These are phyloP conservation scores for Aspergillus mulundensis DNA, from an alignment of 495 filamentous ascomycete genomes.

Conservation along the genomic window DNA sequence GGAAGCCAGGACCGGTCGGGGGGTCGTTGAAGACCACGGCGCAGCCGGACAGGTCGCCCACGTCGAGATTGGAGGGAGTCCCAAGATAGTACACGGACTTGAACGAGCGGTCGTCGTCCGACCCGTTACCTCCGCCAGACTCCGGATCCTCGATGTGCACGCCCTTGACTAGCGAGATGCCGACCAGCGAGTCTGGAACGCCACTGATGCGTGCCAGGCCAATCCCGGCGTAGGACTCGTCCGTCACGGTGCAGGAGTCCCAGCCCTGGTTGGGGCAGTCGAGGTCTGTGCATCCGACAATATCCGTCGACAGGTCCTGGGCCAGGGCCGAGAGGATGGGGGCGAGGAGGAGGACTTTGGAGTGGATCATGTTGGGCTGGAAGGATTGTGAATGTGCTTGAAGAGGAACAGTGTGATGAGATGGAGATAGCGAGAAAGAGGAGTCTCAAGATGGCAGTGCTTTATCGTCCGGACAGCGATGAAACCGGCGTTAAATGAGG, in stretches of 20 bases:
- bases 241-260: slow-evolving; percentile 13
- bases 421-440: neutral
- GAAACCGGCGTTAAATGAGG: neutral
- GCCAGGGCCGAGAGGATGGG: neutral
- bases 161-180: slow-evolving; percentile 18
- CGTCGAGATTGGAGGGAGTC: neutral
- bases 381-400: neutral
- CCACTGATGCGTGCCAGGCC: slow-evolving; percentile 13
- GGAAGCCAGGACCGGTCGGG: neutral
- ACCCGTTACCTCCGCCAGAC: neutral
- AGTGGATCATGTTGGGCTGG: neutral
- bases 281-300: slow-evolving; percentile 16
- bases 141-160: slow-evolving; percentile 10
- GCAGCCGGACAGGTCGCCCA: slow-evolving; percentile 6
- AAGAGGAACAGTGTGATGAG: neutral
- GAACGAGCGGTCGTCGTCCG: slow-evolving; percentile 1
- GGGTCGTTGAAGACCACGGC: slow-evolving; percentile 15
- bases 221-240: slow-evolving; percentile 13
- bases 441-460: neutral
- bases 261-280: slow-evolving; percentile 12
- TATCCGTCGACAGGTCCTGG: neutral
- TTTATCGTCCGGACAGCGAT: neutral
- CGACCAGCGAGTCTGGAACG: slow-evolving; percentile 6
- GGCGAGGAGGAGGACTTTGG: neutral
- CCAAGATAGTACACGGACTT: slow-evolving; percentile 17